Conservation (phyloP, 1,284 basidiomycete species). For the Lentinula novae-zelandiae region DNA sequence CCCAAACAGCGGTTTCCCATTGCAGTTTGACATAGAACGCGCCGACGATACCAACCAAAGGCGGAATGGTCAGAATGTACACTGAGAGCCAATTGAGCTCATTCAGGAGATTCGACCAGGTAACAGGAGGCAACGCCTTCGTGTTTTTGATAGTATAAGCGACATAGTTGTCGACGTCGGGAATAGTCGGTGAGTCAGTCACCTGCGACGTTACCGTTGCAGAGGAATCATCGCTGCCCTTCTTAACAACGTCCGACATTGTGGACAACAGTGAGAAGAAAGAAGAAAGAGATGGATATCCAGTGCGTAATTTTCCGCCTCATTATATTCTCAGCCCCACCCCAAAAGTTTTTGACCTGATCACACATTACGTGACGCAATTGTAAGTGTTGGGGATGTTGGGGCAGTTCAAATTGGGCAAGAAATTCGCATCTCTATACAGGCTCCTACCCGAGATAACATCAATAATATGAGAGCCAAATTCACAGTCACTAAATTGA, state of each 20-base stretch:
- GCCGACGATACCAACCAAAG: conserved; percentile 69
- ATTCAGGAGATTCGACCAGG: conserved; percentile 58
- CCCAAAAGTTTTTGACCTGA: not conserved
- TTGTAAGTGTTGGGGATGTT: not conserved
- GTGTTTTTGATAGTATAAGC: conserved; percentile 75
- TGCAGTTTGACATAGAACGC: conserved; percentile 55
- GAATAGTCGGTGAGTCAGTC: conserved; percentile 50
- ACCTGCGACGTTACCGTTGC: not conserved
- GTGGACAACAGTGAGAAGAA: not conserved
- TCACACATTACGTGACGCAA: not conserved
- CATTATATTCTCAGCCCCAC: not conserved
- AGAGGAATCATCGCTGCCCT: not conserved
- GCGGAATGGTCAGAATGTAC: conserved; percentile 67
- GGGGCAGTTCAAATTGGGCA: not conserved
- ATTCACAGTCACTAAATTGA: too few relatives aligned
- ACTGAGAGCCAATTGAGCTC: conserved; percentile 76
- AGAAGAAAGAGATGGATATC: not conserved
- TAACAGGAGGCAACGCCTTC: conserved; percentile 76
- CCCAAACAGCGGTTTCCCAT: conserved; percentile 69
- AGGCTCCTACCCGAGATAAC: not conserved
- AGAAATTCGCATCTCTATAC: not conserved
- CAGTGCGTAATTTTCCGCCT: not conserved
- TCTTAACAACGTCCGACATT: conserved; percentile 5
- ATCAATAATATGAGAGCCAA: too few relatives aligned
- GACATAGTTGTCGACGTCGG: conserved; percentile 90